These are phyloP conservation scores for Haplographium delicatum DNA, from an alignment of 495 filamentous ascomycete genomes.

Conservation along the genomic window DNA sequence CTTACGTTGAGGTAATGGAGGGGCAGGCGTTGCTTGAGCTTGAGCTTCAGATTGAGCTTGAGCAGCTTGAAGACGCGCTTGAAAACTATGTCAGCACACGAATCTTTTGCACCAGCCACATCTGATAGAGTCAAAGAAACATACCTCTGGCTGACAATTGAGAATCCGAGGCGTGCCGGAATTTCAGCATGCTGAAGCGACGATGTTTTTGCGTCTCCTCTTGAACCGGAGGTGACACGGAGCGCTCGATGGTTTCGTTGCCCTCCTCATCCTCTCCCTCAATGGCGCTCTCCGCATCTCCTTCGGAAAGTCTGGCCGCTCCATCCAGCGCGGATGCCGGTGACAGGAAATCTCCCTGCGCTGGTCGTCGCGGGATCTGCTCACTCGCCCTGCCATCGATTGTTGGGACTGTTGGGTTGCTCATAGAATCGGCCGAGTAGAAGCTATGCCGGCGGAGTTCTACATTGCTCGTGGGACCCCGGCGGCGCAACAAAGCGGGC, in stretches of 20 bases:
- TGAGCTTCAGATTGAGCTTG: too few species aligned
- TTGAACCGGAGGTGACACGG: slow-evolving; percentile 29
- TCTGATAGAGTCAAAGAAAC: too few species aligned
- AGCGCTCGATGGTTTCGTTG: slow-evolving; percentile 8
- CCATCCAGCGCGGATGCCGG: slow-evolving; percentile 10
- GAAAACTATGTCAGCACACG: neutral
- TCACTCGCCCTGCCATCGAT: slow-evolving; percentile 34
- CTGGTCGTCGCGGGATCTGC: slow-evolving; percentile 34
- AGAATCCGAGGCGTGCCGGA: slow-evolving; percentile 91
- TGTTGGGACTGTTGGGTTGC: slow-evolving; percentile 8
- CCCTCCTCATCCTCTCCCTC: slow-evolving; percentile 15
- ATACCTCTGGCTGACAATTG: slow-evolving; percentile 64
- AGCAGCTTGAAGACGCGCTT: slow-evolving; percentile 70
- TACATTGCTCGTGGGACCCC: slow-evolving; percentile 17
- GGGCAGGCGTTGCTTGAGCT: slow-evolving; percentile 51
- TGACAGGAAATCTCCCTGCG: slow-evolving; percentile 23
- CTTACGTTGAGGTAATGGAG: slow-evolving; percentile 69
- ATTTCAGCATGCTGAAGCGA: slow-evolving; percentile 85
- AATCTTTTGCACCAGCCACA: too few species aligned
- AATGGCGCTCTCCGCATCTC: slow-evolving; percentile 15
- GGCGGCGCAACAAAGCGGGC: slow-evolving; percentile 20
- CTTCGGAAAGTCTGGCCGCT: slow-evolving; percentile 7
- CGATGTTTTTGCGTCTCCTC: slow-evolving; percentile 49
- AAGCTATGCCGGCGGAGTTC: slow-evolving; percentile 25
- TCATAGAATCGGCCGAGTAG: slow-evolving; percentile 10